Conservation (phyloP, 371 early-diverging fungal species). For the Lichtheimia corymbifera region DNA sequence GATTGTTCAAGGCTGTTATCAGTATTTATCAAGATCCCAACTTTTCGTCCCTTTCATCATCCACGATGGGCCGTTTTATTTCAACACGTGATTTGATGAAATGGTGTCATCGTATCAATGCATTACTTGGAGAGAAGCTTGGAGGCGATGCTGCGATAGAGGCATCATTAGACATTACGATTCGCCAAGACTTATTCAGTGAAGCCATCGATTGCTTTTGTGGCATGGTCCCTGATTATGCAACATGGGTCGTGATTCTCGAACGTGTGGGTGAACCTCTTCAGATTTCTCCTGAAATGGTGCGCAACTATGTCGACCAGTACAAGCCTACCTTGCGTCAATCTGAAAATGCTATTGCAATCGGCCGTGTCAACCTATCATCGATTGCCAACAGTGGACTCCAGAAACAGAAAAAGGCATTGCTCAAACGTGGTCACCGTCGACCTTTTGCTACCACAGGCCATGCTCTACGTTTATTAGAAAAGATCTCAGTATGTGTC, state of each 20-base stretch:
- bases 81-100: conserved; percentile 82
- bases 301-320: conserved; percentile 72
- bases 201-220: conserved; percentile 92
- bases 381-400: conserved; percentile 34
- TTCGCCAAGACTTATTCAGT: conserved; percentile 65
- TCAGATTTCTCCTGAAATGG: conserved; percentile 69
- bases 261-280: conserved; percentile 72
- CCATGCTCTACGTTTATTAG: conserved; percentile 78
- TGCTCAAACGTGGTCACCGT: conserved; percentile 40
- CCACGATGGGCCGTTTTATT: conserved; percentile 60
- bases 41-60: conserved; percentile 48
- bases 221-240: conserved; percentile 77
- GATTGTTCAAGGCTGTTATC: conserved; percentile 60
- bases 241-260: conserved; percentile 62
- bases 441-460: conserved; percentile 81
- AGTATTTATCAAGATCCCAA: conserved; percentile 60
- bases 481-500: conserved; percentile 83
- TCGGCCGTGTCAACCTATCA: conserved; percentile 74
- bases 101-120: conserved; percentile 79
- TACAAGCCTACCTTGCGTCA: conserved; percentile 68
- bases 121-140: conserved; percentile 41
- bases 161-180: conserved; percentile 36
- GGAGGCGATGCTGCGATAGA: conserved; percentile 23
- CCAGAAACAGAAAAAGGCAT: conserved; percentile 19
- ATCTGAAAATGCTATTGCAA: conserved; percentile 45